Evolutionary conservation across 495 filamentous ascomycete genomes (phyloP).

Genomic region (Penicillium roqueforti): DNA sequence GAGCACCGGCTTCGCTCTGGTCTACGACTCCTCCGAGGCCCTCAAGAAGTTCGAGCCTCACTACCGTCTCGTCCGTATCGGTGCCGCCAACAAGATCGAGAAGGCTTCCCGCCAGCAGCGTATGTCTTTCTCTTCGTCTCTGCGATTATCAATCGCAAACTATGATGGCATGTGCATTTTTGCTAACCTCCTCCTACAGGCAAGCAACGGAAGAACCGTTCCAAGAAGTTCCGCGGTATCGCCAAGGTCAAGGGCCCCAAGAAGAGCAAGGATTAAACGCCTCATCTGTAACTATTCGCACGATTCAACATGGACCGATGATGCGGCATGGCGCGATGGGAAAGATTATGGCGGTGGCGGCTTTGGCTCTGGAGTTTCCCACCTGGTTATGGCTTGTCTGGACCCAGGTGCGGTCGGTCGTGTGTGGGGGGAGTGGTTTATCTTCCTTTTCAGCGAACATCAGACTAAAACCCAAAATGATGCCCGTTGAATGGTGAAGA

Average conservation of each 20-base stretch:
- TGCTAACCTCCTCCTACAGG: constrained; percentile 52
- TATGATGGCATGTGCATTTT: background rate
- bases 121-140: constrained; percentile 53
- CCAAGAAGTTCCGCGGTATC: constrained; percentile 95
- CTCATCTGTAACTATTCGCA: constrained; percentile 16
- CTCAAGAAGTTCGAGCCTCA: constrained; percentile 99
- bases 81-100: constrained; percentile 88
- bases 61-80: constrained; percentile 92
- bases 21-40: constrained; percentile 95
- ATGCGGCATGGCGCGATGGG: constrained; percentile 16
- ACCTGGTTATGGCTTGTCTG: constrained; percentile 11
- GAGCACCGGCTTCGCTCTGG: constrained; percentile 95
- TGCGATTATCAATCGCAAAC: background rate
- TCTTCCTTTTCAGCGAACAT: constrained; percentile 14
- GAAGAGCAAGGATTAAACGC: constrained; percentile 56
- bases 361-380: constrained; percentile 23
- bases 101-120: constrained; percentile 95
- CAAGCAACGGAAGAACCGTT: constrained; percentile 99
- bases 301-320: constrained; percentile 20
- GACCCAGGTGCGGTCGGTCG: constrained; percentile 22
- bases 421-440: constrained; percentile 12
- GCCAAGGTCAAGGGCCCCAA: constrained; percentile 85
- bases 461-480: constrained; percentile 15
- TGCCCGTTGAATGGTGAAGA: constrained; percentile 14
- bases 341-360: constrained; percentile 22